Base-by-base conservation (phyloP, 1,139 yeast species). In the Kodamaea sp. region DNA sequence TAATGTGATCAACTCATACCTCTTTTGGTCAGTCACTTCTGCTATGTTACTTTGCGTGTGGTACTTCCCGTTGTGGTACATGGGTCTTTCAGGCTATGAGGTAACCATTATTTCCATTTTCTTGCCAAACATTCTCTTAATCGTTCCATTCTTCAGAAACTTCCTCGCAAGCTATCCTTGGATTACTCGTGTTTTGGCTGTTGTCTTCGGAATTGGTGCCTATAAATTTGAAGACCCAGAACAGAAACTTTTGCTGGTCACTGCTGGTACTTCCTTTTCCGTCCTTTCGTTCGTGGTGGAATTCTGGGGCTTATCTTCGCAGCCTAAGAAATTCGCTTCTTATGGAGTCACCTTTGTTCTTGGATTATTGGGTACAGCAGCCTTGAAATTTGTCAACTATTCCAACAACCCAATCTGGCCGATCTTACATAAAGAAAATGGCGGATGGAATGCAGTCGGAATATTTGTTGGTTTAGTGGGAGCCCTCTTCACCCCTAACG, bases 321-420 rank as follows among this genome's bases (percentile, higher is more conserved):
- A 74, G 7, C 64, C 72, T 4, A 57, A 57, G 28, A 67, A 70
- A 37, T 66, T 76, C 29, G 60, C 66, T 29, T 71, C 78, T 22
- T 84, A 77, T 47, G 69, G 82, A 2, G 56, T 82, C 3, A 72
- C 94, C 1, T 81, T 86, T 53, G 59, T 80, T 1, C 48, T 85
- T 19, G 98, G 98, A 15, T 69, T 92, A 38, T 69, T 86, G 31
- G 59, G 79, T 4, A 80, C 96, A 3, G 77, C 89, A 1, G 75
- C 85, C 25, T 70, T 88, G 21, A 92, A 94, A 55, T 84, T 76
- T 62, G 77, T 83, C 12, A 77, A 73, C 52, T 85, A 77, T 62
- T 80, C 97, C 5, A 90, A 90, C 55, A 92, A 92, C 57, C 98
- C 98, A 24, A 69, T 89, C 32, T 92, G 98, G 98, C 95, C 98